Conservation (phyloP, 306 rosid species). For the Casuarina equisetifolia region DNA sequence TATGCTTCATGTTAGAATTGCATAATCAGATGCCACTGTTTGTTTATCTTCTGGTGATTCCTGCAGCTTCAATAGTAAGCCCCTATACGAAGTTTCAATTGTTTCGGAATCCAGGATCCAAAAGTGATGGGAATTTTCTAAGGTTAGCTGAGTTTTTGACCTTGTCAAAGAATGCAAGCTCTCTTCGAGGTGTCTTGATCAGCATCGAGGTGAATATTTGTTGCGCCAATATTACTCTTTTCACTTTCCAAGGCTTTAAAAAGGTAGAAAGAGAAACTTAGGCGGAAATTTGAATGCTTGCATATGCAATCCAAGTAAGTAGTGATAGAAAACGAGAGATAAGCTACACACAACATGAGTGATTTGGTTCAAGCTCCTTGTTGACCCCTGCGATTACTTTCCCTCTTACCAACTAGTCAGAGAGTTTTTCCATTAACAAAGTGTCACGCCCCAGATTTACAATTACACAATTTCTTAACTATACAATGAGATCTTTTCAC, state of each 20-base stretch:
- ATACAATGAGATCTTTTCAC: too few species aligned
- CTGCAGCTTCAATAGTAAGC: conserved; percentile 66
- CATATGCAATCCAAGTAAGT: not conserved
- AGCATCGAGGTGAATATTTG: conserved; percentile 63
- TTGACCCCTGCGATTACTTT: too few species aligned
- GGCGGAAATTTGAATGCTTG: not conserved
- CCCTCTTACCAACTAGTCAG: too few species aligned
- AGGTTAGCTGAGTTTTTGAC: conserved; percentile 71
- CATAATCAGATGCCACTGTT: conserved; percentile 29
- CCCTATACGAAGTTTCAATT: conserved; percentile 36
- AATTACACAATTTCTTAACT: too few species aligned
- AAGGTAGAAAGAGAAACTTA: not conserved
- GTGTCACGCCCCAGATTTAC: too few species aligned
- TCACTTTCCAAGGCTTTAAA: not conserved
- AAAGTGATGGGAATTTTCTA: conserved; percentile 42
- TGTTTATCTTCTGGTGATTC: conserved; percentile 13
- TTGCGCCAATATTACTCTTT: not conserved
- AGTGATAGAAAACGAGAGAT: too few species aligned
- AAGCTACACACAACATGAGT: too few species aligned
- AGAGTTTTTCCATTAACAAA: too few species aligned
- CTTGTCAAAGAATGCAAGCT: conserved; percentile 60
- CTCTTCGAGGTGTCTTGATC: conserved; percentile 72
- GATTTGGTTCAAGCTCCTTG: too few species aligned
- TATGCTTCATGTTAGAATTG: conserved; percentile 15
- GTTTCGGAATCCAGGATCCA: conserved; percentile 60